Conservation (phyloP, 352 stramenopile species). For the Globisporangium paddicum region DNA sequence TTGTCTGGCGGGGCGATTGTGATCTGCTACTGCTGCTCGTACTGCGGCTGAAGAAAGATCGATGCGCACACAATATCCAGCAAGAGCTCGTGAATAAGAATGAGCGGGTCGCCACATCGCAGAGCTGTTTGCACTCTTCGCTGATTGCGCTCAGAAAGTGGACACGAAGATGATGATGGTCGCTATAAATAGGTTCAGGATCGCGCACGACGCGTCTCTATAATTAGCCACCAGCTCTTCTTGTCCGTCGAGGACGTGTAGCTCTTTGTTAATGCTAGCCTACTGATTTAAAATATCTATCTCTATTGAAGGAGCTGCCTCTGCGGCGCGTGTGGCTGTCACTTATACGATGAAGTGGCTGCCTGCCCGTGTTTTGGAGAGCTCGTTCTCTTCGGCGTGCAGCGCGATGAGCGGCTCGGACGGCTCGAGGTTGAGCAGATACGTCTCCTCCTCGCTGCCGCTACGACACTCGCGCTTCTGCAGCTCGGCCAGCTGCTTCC, state of each 20-base stretch:
- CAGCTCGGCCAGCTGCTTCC: constrained; percentile 47
- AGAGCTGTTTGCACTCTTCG: not conserved
- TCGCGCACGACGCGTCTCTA: not conserved
- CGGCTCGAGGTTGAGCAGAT: constrained; percentile 10
- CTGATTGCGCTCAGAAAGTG: not conserved
- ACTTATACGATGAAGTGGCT: constrained; percentile 4
- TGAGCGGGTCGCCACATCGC: not conserved
- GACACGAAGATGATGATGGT: not conserved
- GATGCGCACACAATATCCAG: too few species aligned
- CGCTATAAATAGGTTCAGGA: not conserved
- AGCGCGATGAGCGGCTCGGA: constrained; percentile 10
- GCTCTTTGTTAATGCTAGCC: not conserved
- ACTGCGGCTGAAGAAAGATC: not conserved
- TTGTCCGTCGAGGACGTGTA: not conserved
- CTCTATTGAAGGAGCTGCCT: not conserved
- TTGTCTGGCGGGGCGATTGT: not conserved
- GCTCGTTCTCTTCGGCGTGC: constrained; percentile 11
- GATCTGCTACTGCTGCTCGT: not conserved
- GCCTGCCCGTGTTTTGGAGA: constrained; percentile 26
- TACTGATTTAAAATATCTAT: not conserved
- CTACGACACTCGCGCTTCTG: constrained; percentile 54
- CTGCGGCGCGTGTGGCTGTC: too few species aligned
- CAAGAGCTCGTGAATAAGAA: not conserved
- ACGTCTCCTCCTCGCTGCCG: constrained; percentile 40
- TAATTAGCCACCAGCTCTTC: not conserved